These are phyloP conservation scores for Trapa incisa DNA, from an alignment of 345 rosid genomes.

Conservation along the genomic window DNA sequence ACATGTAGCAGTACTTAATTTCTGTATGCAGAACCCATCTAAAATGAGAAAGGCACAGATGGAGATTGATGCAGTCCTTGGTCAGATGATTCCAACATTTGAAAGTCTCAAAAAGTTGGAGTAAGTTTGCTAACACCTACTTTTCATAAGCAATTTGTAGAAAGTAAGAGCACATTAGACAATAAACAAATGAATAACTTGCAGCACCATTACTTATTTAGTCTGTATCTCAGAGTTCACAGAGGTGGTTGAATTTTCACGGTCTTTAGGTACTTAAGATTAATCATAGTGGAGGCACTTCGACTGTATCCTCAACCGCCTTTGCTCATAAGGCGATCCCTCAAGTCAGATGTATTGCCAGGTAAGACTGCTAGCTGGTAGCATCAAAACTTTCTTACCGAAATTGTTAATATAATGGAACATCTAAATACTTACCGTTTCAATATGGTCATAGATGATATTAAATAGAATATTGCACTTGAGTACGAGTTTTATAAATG, in stretches of 20 bases:
- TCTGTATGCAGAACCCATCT: slow-evolving; percentile 45
- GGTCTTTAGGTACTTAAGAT: slow-evolving; percentile 56
- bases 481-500: too few relatives aligned
- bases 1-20: not conserved
- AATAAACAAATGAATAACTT: not conserved
- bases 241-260: not conserved
- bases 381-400: not conserved
- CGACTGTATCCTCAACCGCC: slow-evolving; percentile 96
- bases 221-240: not conserved
- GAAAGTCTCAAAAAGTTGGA: slow-evolving; percentile 65
- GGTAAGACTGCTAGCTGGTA: slow-evolving; percentile 25
- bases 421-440: not conserved
- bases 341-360: slow-evolving; percentile 59
- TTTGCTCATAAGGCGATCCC: slow-evolving; percentile 67
- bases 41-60: slow-evolving; percentile 79
- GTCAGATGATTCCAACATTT: slow-evolving; percentile 42
- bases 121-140: slow-evolving; percentile 28
- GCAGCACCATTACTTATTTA: not conserved
- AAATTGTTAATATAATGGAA: not conserved
- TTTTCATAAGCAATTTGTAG: not conserved
- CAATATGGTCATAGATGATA: not conserved
- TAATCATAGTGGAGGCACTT: slow-evolving; percentile 74
- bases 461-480: not conserved
- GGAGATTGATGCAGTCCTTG: slow-evolving; percentile 74
- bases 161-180: not conserved